Evolutionary conservation across 2,329 filamentous ascomycete species (phyloP).

Genomic region (Nectriaceae sp.): DNA sequence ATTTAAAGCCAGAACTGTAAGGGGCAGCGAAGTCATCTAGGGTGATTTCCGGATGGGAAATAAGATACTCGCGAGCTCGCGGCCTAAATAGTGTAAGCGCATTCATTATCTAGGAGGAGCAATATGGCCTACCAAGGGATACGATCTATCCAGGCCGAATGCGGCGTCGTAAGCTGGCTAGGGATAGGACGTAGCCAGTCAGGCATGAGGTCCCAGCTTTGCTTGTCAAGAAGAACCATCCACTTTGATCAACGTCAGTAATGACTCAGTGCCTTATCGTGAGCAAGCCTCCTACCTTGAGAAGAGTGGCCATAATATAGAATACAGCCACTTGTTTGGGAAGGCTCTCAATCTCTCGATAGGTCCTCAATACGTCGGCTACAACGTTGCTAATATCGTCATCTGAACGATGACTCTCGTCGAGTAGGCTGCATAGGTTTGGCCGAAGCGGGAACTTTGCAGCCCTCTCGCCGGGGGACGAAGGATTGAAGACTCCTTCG

Average conservation of each 20-base stretch:
- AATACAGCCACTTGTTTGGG: slow-evolving; percentile 34
- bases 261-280: neutral
- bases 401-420: slow-evolving; percentile 22
- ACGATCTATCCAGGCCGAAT: slow-evolving; percentile 34
- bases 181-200: slow-evolving; percentile 31
- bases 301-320: slow-evolving; percentile 29
- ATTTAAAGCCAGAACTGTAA: slow-evolving; percentile 33
- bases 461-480: slow-evolving; percentile 8
- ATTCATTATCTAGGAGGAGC: neutral
- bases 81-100: slow-evolving; percentile 19
- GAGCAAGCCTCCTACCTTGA: slow-evolving; percentile 23
- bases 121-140: slow-evolving; percentile 30
- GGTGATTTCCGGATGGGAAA: slow-evolving; percentile 31
- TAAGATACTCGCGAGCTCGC: slow-evolving; percentile 30
- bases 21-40: slow-evolving; percentile 33
- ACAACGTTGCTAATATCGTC: slow-evolving; percentile 36
- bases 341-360: slow-evolving; percentile 32
- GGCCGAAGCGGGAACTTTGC: slow-evolving; percentile 22
- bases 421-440: slow-evolving; percentile 26
- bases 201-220: slow-evolving; percentile 33
- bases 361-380: slow-evolving; percentile 32
- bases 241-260: slow-evolving; percentile 17
- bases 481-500: slow-evolving; percentile 10
- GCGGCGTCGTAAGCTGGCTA: slow-evolving; percentile 27
- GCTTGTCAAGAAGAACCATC: slow-evolving; percentile 31